Conservation (phyloP, 1,284 basidiomycete species). For the Tilletia caries region DNA sequence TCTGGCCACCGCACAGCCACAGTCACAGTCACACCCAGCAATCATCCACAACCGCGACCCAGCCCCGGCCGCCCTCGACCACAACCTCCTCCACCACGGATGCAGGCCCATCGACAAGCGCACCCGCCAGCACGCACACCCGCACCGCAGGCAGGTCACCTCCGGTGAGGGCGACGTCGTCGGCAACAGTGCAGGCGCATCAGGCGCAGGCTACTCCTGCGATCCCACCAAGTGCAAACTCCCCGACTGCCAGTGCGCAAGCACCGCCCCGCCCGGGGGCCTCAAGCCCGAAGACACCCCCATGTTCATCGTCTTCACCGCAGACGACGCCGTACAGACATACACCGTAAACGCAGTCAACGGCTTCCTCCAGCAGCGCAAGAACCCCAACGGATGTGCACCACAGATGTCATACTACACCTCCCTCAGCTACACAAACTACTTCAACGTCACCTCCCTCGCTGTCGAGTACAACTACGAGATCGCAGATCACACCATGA, state of each 20-base stretch:
- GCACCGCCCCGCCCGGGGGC: constrained; percentile 44
- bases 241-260: constrained; percentile 43
- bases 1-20: neutral
- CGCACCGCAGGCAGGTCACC: constrained; percentile 21
- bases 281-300: constrained; percentile 27
- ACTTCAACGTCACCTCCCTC: constrained; percentile 74
- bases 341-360: constrained; percentile 70
- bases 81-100: constrained; percentile 26
- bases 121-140: neutral
- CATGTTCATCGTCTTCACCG: constrained; percentile 55
- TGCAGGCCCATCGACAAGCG: constrained; percentile 31
- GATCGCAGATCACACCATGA: constrained; percentile 83
- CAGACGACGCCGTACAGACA: constrained; percentile 64
- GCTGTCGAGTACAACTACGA: constrained; percentile 74
- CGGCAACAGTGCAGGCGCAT: constrained; percentile 29
- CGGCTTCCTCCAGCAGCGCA: constrained; percentile 71
- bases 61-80: constrained; percentile 19
- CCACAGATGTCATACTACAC: constrained; percentile 57
- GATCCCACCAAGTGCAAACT: constrained; percentile 38
- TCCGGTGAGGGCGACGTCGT: constrained; percentile 34
- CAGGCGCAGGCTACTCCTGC: constrained; percentile 43
- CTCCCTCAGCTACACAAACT: constrained; percentile 67
- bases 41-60: neutral
- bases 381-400: constrained; percentile 76
- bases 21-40: neutral